Evolutionary conservation across 2,329 filamentous ascomycete species (phyloP).

Genomic region (Dothistroma septosporum): DNA sequence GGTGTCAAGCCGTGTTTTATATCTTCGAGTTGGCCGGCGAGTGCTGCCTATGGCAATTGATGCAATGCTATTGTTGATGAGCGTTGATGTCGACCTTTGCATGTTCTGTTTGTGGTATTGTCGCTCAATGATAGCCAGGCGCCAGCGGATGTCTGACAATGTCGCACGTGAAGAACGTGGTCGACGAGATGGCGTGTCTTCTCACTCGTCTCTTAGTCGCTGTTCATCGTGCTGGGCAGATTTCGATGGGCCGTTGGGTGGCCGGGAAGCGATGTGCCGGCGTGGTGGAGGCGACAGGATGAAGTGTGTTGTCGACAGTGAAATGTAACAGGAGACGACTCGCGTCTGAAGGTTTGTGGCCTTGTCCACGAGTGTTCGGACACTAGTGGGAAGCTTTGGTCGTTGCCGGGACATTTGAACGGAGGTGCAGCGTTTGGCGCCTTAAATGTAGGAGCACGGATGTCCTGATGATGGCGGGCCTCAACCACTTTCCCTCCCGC

Average conservation of each 20-base stretch:
- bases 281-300: background rate
- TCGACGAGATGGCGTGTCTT: background rate
- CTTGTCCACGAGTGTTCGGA: background rate
- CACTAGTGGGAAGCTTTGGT: background rate
- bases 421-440: conserved; percentile 2
- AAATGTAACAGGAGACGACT: background rate
- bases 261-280: background rate
- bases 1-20: conserved; percentile 1
- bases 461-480: background rate
- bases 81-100: background rate
- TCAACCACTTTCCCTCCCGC: background rate
- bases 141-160: background rate
- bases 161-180: background rate
- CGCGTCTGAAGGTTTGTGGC: conserved; percentile 1
- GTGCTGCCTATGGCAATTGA: conserved; percentile 7
- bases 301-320: background rate
- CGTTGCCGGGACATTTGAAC: background rate
- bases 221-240: background rate
- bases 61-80: conserved; percentile 1
- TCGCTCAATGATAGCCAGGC: conserved; percentile 1
- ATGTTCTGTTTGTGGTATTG: conserved; percentile 1
- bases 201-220: conserved; percentile 1
- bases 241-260: background rate
- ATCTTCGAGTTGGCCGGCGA: conserved; percentile 4
- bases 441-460: background rate